A percentile compares a stretch with the other conserved stretches of the same genome.
phyloP scores from a whole-genome alignment of 148 eudicot species.

The Limonium bicolor region DNA sequence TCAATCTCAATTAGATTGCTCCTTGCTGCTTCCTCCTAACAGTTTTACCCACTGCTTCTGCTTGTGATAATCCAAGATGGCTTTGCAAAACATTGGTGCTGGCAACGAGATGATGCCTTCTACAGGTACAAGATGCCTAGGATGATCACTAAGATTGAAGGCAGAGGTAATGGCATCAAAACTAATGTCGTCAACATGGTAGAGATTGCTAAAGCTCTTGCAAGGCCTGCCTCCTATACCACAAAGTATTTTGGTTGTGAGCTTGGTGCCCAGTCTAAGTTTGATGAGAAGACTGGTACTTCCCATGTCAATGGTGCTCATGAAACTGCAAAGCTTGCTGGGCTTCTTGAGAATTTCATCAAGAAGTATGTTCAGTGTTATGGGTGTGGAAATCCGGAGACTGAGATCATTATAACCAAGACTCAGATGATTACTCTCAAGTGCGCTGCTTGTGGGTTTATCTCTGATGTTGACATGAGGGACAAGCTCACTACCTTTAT shows the following conservation, averaged over 20 bases:
- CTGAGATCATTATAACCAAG: slow-evolving; percentile 56
- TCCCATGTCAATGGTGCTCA: slow-evolving; percentile 70
- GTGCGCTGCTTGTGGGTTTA: slow-evolving; percentile 71
- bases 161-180: slow-evolving; percentile 82
- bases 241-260: slow-evolving; percentile 76
- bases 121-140: slow-evolving; percentile 85
- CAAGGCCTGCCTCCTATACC: slow-evolving; percentile 59
- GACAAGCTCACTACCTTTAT: slow-evolving; percentile 64
- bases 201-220: slow-evolving; percentile 68
- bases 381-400: slow-evolving; percentile 81
- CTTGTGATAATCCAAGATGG: slow-evolving; percentile 33
- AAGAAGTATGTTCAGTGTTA: slow-evolving; percentile 80
- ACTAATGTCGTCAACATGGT: slow-evolving; percentile 79
- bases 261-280: slow-evolving; percentile 79
- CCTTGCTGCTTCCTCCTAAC: slow-evolving; percentile 11
- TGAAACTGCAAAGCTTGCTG: slow-evolving; percentile 62
- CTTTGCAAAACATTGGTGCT: slow-evolving; percentile 70
- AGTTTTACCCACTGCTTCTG: neutral
- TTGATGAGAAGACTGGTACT: slow-evolving; percentile 63
- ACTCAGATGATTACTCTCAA: slow-evolving; percentile 51
- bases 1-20: neutral
- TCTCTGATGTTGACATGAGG: slow-evolving; percentile 81
- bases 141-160: slow-evolving; percentile 77
- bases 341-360: slow-evolving; percentile 67
- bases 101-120: slow-evolving; percentile 82